A percentile compares a stretch with the other conserved stretches of the same genome.
Conservation (phyloP, 768 basidiomycete species). For the Psilocybe tampanensis region DNA sequence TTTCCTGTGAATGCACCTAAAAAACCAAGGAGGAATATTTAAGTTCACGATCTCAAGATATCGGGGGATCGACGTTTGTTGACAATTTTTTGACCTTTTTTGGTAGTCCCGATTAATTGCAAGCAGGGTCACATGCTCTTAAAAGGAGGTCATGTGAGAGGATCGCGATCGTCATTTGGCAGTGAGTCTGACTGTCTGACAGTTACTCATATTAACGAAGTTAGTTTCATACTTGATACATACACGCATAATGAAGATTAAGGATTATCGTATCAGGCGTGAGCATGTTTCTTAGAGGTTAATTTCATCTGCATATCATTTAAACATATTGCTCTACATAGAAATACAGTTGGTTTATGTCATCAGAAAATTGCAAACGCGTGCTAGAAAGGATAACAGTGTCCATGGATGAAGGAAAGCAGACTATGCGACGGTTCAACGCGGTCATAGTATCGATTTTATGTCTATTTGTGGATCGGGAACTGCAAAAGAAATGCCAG, state of each 20-base stretch:
- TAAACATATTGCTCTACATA: constrained; percentile 18
- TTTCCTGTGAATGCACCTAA: too few species aligned
- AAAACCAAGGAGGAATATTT: too few species aligned
- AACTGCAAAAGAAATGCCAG: not conserved
- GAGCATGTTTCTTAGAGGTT: constrained; percentile 1
- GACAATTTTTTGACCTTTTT: not conserved
- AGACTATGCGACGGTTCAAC: constrained; percentile 16
- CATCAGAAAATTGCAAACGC: constrained; percentile 4
- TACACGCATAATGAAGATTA: not conserved
- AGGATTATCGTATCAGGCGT: constrained; percentile 3
- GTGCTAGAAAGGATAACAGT: not conserved
- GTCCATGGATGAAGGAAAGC: not conserved
- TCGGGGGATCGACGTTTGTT: not conserved
- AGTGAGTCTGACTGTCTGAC: too few species aligned
- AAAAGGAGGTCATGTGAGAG: not conserved
- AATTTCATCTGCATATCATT: not conserved
- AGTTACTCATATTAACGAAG: too few species aligned
- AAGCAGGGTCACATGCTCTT: not conserved
- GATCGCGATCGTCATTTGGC: not conserved
- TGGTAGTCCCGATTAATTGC: not conserved
- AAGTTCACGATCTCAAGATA: not conserved
- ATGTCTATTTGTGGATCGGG: constrained; percentile 13
- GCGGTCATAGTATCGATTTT: constrained; percentile 7
- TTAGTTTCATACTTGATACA: too few species aligned
- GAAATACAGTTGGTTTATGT: constrained; percentile 20